A percentile compares a stretch with the other conserved stretches of the same genome.
These are phyloP conservation scores for Calonectria pseudoreteaudii DNA, from an alignment of 2,329 filamentous ascomycete genomes.

Conservation along the genomic window DNA sequence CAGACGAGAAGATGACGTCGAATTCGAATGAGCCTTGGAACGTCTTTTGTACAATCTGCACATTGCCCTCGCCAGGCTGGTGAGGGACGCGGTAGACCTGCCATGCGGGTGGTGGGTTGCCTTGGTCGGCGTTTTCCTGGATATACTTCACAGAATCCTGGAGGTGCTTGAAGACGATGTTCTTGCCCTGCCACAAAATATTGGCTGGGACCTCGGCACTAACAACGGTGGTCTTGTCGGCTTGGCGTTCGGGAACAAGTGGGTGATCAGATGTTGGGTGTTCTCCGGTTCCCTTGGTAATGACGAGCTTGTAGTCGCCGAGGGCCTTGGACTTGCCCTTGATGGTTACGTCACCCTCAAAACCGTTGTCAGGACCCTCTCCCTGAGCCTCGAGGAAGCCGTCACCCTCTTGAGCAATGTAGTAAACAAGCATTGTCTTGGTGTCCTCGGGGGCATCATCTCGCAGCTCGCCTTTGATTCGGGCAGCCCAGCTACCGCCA, in stretches of 20 bases:
- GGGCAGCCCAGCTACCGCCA: constrained; percentile 91
- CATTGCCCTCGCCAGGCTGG: constrained; percentile 76
- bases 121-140: constrained; percentile 60
- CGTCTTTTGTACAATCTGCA: constrained; percentile 90
- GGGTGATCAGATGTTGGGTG: constrained; percentile 74
- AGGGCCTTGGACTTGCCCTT: constrained; percentile 77
- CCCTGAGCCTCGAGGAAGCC: constrained; percentile 70
- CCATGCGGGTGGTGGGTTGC: constrained; percentile 84
- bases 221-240: constrained; percentile 81
- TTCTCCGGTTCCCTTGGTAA: constrained; percentile 77
- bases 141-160: constrained; percentile 63
- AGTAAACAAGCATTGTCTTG: constrained; percentile 85
- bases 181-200: constrained; percentile 87
- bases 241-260: constrained; percentile 74
- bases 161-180: constrained; percentile 66
- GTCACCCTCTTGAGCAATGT: constrained; percentile 83
- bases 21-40: constrained; percentile 94
- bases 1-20: constrained; percentile 89
- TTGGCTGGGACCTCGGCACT: constrained; percentile 76
- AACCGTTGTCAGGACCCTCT: constrained; percentile 62
- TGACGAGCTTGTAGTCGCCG: constrained; percentile 81
- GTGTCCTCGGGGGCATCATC: constrained; percentile 74
- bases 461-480: constrained; percentile 84
- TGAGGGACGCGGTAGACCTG: constrained; percentile 86
- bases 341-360: constrained; percentile 73